Evolutionary conservation across 768 basidiomycete species (phyloP).

Genomic region (Podaxis sp.): DNA sequence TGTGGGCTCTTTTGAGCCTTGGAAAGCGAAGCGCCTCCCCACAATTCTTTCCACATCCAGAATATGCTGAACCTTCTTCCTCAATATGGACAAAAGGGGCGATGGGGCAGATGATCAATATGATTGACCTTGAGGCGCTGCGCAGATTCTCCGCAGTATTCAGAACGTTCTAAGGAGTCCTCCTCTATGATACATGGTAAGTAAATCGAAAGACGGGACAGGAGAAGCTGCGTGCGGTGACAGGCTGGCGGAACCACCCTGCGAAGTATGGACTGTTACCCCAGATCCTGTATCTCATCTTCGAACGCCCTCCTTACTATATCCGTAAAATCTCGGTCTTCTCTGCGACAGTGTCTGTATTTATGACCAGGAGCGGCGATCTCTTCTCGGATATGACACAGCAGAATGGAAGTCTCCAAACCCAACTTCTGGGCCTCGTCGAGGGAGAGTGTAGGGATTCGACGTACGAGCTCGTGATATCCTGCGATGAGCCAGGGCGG

Average conservation of each 20-base stretch:
- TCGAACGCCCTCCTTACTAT: neutral
- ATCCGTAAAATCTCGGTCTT: neutral
- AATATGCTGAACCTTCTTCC: neutral
- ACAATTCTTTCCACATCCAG: neutral
- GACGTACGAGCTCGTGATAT: neutral
- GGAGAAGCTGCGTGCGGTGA: too few species aligned
- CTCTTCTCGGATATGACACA: neutral
- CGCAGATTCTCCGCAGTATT: slow-evolving; percentile 2
- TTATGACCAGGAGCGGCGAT: neutral
- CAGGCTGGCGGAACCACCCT: neutral
- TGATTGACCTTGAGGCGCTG: slow-evolving; percentile 2
- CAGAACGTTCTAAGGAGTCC: neutral
- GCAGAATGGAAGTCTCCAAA: neutral
- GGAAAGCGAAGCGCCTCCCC: neutral
- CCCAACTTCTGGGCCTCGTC: neutral
- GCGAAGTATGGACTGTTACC: neutral
- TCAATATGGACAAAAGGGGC: neutral
- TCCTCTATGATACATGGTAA: neutral
- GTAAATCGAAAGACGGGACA: too few species aligned
- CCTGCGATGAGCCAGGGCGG: neutral
- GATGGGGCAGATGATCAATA: neutral
- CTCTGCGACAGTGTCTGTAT: neutral
- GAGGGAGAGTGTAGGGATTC: neutral
- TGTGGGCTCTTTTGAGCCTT: neutral
- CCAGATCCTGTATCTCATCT: neutral